Base-by-base conservation (phyloP, 2,329 filamentous ascomycete species). In the Teratosphaeria nubilosa region DNA sequence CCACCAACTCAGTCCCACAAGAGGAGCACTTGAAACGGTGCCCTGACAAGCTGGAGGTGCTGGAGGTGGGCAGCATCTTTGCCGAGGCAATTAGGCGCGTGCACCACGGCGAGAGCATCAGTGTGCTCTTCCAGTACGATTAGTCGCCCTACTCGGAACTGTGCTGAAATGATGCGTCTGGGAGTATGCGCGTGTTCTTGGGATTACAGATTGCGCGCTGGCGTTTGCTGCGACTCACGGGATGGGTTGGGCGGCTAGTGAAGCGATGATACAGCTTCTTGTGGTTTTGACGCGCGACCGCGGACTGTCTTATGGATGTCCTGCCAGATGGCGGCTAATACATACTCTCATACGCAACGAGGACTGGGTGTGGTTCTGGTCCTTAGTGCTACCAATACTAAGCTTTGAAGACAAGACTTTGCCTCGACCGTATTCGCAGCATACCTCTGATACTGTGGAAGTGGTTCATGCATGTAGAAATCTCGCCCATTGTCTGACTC, bases 71-170 rank as follows among this genome's bases (percentile, higher is more conserved):
- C 56, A 80, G 82, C 65, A 86, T 96, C 59, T 96, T 97, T 72
- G 91, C 90, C 60, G 92, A 97, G 83, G 85, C 94, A 55, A 96
- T 97, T 66, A 88, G 94, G 63, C 85, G 94, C 62, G 92, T 97
- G 59, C 94, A 99, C 75, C 91, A 97, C 74, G 94, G 94, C 68
- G 94, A 99, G 78, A 96, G 90, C 69, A 96, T 99, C 76, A 96
- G 91, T 72, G 90, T 94, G 61, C 81, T 99, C 55, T 99, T 99
- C 75, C 87, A 91, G 71, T 87, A 90, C 74, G 87, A 90, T 72
- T 91, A 55, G 41, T 48, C 31, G 24, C 24, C 51, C 9, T 48
- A 48, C 41, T 20, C n/a, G n/a, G 41, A n/a, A 20, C 9, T 20
- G 41, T 48, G 41, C 41, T 48, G n/a, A 48, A n/a, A 22, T 48